phyloP scores from a whole-genome alignment of 306 rosid species.

The Quercus dentata region DNA sequence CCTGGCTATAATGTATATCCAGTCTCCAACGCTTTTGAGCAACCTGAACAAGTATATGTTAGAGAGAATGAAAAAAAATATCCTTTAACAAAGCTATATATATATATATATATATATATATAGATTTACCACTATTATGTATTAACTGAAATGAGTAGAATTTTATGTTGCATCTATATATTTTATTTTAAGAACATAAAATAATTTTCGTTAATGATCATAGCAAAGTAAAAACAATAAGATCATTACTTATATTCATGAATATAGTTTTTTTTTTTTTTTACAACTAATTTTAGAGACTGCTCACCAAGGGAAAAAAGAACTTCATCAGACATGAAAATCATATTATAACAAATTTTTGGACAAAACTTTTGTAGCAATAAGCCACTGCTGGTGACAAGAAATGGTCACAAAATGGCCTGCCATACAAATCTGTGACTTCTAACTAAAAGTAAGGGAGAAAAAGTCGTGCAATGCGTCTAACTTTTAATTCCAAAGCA shows the following conservation, averaged over 20 bases:
- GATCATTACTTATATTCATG: neutral
- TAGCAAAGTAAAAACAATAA: neutral
- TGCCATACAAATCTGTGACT: too few relatives aligned
- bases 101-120: neutral
- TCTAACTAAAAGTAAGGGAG: too few relatives aligned
- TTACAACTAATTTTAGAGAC: neutral
- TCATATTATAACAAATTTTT: neutral
- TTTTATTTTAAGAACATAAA: neutral
- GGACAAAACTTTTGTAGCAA: neutral
- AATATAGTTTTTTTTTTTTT: neutral
- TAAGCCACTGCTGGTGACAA: too few relatives aligned
- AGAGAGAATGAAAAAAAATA: neutral
- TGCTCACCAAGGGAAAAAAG: neutral
- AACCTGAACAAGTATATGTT: conserved; percentile 43
- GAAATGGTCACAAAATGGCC: too few relatives aligned
- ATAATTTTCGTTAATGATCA: neutral
- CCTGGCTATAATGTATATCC: conserved; percentile 78
- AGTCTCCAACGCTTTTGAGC: conserved; percentile 88
- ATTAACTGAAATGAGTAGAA: neutral
- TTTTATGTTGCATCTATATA: neutral
- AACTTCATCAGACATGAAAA: neutral
- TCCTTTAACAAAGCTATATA: neutral
- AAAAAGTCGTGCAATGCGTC: too few relatives aligned
- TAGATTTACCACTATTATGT: neutral
- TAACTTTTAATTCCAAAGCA: too few relatives aligned